Percentiles rank a stretch among this genome's conserved stretches.
Evolutionary conservation across 345 rosid genomes (phyloP).

Genomic region (Brassica napus): Da-Ae NC_063434.1:21767501-21768000

Average conservation of each 20-base stretch:
- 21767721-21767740: too few species aligned
- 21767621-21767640: too few species aligned
- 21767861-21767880: not conserved
- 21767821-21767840: conserved; percentile 66
- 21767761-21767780: not conserved
- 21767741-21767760: not conserved
- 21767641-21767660: too few species aligned
- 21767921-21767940: not conserved
- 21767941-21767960: not conserved
- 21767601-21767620: too few species aligned
- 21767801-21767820: conserved; percentile 43
- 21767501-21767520: too few species aligned
- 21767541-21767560: too few species aligned
- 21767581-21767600: too few species aligned
- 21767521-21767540: too few species aligned
- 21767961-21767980: conserved; percentile 68
- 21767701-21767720: too few species aligned
- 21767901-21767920: not conserved
- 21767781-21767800: not conserved
- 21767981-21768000: conserved; percentile 68
- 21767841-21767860: conserved; percentile 58
- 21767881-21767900: not conserved
- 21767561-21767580: too few species aligned
- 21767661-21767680: too few species aligned
- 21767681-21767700: too few species aligned